Evolutionary conservation across 129 eudicot species (phyloP).

Genomic region (Rutidosis leptorrhynchoides): DNA sequence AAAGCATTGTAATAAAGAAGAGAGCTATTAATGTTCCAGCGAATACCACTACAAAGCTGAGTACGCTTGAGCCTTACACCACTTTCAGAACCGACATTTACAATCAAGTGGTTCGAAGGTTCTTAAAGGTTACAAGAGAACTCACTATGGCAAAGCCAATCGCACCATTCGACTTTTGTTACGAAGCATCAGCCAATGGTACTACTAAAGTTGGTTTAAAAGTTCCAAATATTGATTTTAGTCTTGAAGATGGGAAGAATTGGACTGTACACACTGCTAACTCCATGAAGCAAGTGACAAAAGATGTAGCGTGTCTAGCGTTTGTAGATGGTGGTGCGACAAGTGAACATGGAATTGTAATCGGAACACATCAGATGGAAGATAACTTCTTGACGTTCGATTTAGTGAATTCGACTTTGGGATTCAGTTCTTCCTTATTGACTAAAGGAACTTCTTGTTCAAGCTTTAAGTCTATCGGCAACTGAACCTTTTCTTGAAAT

Average conservation of each 20-base stretch:
- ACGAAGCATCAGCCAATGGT: background rate
- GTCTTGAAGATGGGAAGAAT: background rate
- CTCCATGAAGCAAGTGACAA: constrained; percentile 12
- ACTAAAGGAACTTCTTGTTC: constrained; percentile 30
- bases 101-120: background rate
- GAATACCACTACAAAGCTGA: constrained; percentile 4
- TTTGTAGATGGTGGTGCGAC: constrained; percentile 29
- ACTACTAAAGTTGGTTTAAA: background rate
- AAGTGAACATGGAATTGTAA: constrained; percentile 22
- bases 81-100: constrained; percentile 4
- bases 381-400: constrained; percentile 36
- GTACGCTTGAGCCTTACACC: constrained; percentile 7
- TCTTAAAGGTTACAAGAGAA: background rate
- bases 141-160: background rate
- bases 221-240: constrained; percentile 13
- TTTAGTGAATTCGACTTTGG: constrained; percentile 21
- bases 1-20: background rate
- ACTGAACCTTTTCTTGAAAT: no score
- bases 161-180: background rate
- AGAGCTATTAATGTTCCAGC: background rate
- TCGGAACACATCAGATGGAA: constrained; percentile 35
- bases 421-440: constrained; percentile 23
- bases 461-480: constrained; percentile 39
- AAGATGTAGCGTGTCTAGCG: constrained; percentile 3
- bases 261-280: constrained; percentile 10